Base-by-base conservation (phyloP, 2,329 filamentous ascomycete species). In the Ambrosiella cleistominuta region DNA sequence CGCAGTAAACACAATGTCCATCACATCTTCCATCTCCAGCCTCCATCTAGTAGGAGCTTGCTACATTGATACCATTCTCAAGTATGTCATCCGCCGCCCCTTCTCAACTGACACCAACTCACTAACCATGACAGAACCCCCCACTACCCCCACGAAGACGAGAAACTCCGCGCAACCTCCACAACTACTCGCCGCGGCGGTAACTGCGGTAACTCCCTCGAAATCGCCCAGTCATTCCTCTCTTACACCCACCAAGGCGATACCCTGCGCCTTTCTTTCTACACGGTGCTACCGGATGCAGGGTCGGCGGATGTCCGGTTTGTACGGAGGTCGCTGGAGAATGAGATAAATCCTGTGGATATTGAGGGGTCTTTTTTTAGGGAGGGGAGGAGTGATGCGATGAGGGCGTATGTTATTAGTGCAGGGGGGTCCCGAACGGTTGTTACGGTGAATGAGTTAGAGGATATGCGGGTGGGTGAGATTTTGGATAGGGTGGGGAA, bases 11-110 rank as follows among this genome's bases (percentile, higher is more conserved):
- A 5, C 27, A 27, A 27, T 27, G 27, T 27, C 27, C 27, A 27
- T 27, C 27, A 27, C 27, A 27, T 27, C 27, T 27, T 27, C 27
- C 27, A 27, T 27, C 27, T 27, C 27, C 4, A 27, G 27, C 27
- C 71, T 87, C 61, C 70, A 86, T 56, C 76, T 81, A 51, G 73
- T 84, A 50, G 83, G 83, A 19, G 82, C 82, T 35, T 83, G 82
- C 63, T 86, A 86, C 69, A 69, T 86, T 42, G 83, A 87, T 68
- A 87, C 82, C 1, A 83, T 87, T 60, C 71, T 86, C 45, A 81
- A 74, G 82, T 76, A 71, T 68, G 76, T 52, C 61, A 47, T 17
- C n/a, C 15, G 8, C 44, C 9, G n/a, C 19, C 9, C 39, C 54
- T 58, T 62, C 59, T 56, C 57, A 61, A 60, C 44, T 15, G 27